phyloP scores from a whole-genome alignment of 345 rosid genomes.

The Eutrema heterophyllum region DNA sequence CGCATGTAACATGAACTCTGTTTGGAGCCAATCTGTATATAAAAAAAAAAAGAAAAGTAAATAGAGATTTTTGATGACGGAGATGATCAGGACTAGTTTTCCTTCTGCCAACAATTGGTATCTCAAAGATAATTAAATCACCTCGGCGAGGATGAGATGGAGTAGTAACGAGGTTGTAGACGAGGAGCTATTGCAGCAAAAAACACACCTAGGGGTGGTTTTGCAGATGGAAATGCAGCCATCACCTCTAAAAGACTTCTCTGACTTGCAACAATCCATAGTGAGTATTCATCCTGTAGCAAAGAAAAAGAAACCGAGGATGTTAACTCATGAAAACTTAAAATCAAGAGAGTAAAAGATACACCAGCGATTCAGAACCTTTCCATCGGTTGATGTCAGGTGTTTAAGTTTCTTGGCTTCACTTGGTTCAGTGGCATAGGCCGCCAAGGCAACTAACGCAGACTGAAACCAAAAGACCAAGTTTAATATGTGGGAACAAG shows the following conservation, averaged over 20 bases:
- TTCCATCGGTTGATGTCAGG: constrained; percentile 63
- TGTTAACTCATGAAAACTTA: neutral
- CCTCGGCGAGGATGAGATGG: constrained; percentile 98
- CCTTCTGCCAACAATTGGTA: neutral
- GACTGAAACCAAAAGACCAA: constrained; percentile 41
- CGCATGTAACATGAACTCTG: constrained; percentile 90
- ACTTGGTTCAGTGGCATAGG: constrained; percentile 79
- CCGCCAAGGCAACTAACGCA: constrained; percentile 83
- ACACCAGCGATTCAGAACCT: constrained; percentile 37
- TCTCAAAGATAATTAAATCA: constrained; percentile 6
- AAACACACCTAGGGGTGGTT: constrained; percentile 89
- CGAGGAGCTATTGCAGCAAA: constrained; percentile 90
- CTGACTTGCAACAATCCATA: constrained; percentile 81
- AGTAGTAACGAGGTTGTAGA: constrained; percentile 87
- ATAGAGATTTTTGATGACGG: neutral
- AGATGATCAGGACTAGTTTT: neutral
- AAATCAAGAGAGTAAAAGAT: neutral
- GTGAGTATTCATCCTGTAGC: constrained; percentile 78
- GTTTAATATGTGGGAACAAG: neutral
- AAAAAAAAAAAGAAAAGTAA: neutral
- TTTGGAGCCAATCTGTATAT: constrained; percentile 54
- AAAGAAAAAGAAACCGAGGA: neutral
- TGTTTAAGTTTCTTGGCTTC: constrained; percentile 61
- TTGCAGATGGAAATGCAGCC: constrained; percentile 87
- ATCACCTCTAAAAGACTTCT: constrained; percentile 96